Evolutionary conservation across 352 stramenopile species (phyloP).

Genomic region (Pythium aquatile): DNA sequence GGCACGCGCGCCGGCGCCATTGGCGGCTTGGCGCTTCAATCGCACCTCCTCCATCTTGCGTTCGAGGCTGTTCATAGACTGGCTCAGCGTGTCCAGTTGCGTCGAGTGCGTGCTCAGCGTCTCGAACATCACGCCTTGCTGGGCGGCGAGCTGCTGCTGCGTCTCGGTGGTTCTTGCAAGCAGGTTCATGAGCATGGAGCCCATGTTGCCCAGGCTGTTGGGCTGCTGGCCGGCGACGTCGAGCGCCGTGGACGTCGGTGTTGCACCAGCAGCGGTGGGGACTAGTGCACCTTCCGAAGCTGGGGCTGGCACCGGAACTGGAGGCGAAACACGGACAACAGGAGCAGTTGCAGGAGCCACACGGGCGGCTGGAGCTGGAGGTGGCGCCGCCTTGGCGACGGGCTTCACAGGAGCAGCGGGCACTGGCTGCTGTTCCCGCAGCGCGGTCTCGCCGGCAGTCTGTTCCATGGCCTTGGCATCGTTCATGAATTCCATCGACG

Average conservation of each 20-base stretch:
- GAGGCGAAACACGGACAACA: background rate
- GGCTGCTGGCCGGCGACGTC: constrained; percentile 63
- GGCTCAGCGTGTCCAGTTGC: constrained; percentile 70
- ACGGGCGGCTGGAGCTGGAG: constrained; percentile 19
- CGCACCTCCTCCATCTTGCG: constrained; percentile 78
- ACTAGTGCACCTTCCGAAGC: constrained; percentile 35
- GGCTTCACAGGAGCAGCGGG: constrained; percentile 25
- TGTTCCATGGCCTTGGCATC: constrained; percentile 38
- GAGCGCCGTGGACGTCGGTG: constrained; percentile 56
- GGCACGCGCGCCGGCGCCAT: background rate
- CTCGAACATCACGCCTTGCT: constrained; percentile 88
- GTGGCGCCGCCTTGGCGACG: constrained; percentile 31
- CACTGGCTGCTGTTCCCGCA: constrained; percentile 43
- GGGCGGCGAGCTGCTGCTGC: constrained; percentile 80
- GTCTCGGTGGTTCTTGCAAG: constrained; percentile 81
- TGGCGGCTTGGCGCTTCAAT: constrained; percentile 43
- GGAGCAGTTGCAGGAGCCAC: constrained; percentile 7
- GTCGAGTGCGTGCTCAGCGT: constrained; percentile 80
- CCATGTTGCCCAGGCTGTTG: constrained; percentile 78
- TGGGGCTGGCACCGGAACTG: constrained; percentile 20
- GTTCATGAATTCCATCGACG: constrained; percentile 32
- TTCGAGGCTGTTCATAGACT: constrained; percentile 75
- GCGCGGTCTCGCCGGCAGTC: constrained; percentile 52
- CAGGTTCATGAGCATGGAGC: constrained; percentile 87
- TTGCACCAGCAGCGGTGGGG: constrained; percentile 35